These are phyloP conservation scores for Erigeron philadelphicus DNA, from an alignment of 140 eudicot species.

Conservation along the genomic window DNA sequence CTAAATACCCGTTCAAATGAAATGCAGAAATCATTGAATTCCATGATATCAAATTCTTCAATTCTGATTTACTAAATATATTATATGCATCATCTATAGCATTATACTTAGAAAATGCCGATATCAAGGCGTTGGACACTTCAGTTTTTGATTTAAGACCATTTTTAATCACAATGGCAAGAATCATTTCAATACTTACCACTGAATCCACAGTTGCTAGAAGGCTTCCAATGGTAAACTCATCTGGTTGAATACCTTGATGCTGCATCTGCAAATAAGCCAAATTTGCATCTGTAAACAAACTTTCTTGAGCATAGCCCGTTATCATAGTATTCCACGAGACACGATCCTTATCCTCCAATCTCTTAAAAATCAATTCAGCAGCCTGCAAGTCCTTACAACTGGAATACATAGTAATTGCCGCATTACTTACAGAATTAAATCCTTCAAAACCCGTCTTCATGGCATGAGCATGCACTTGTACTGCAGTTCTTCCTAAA, in stretches of 20 bases:
- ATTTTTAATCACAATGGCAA: conserved; percentile 39
- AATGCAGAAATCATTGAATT: conserved; percentile 64
- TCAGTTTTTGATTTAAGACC: conserved; percentile 48
- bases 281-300: conserved; percentile 35
- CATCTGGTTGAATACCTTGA: conserved; percentile 58
- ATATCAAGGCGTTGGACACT: conserved; percentile 68
- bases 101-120: conserved; percentile 50
- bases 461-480: conserved; percentile 55
- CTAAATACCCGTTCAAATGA: conserved; percentile 45
- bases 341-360: conserved; percentile 53
- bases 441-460: conserved; percentile 45
- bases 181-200: conserved; percentile 45
- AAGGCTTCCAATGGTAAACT: conserved; percentile 75
- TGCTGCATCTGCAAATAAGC: conserved; percentile 59
- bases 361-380: conserved; percentile 31
- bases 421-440: conserved; percentile 64
- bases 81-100: conserved; percentile 35
- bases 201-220: conserved; percentile 41
- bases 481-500: conserved; percentile 30
- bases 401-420: conserved; percentile 58
- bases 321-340: conserved; percentile 79
- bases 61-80: conserved; percentile 34
- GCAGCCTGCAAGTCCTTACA: conserved; percentile 42
- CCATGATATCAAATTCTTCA: conserved; percentile 57
- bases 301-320: conserved; percentile 46